Evolutionary conservation across 495 filamentous ascomycete genomes (phyloP).

Genomic region (Hyaloscypha bicolor): DNA sequence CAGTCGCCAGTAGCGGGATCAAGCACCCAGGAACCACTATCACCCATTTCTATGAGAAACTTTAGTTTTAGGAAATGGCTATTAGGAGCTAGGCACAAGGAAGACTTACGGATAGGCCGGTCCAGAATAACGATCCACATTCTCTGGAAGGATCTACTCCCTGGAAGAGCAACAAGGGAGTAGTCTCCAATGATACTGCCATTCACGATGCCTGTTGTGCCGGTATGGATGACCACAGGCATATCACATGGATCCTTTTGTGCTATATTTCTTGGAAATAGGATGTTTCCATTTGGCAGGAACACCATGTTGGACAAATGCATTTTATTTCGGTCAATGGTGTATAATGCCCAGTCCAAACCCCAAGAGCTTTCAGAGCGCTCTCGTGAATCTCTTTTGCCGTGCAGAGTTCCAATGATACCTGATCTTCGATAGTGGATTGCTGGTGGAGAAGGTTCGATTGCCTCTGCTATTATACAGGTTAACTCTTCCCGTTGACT

Average conservation of each 20-base stretch:
- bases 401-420: background rate
- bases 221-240: background rate
- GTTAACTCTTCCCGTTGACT: background rate
- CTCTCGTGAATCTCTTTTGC: background rate
- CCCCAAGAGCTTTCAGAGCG: background rate
- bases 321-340: conserved; percentile 1
- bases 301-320: background rate
- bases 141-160: background rate
- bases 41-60: background rate
- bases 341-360: conserved; percentile 1
- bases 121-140: background rate
- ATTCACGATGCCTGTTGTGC: background rate
- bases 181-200: background rate
- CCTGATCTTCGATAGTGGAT: background rate
- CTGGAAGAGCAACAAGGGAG: conserved; percentile 3
- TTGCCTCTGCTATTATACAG: background rate
- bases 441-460: background rate
- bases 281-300: background rate
- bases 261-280: background rate
- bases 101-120: background rate
- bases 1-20: background rate
- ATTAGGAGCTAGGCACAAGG: background rate
- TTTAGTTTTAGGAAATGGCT: background rate
- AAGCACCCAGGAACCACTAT: background rate
- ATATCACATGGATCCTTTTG: background rate